Percentiles rank a stretch among this genome's conserved stretches.
These are phyloP conservation scores for Macrophomina tecta DNA, from an alignment of 2,329 filamentous ascomycete species.

Conservation along the genomic window DNA sequence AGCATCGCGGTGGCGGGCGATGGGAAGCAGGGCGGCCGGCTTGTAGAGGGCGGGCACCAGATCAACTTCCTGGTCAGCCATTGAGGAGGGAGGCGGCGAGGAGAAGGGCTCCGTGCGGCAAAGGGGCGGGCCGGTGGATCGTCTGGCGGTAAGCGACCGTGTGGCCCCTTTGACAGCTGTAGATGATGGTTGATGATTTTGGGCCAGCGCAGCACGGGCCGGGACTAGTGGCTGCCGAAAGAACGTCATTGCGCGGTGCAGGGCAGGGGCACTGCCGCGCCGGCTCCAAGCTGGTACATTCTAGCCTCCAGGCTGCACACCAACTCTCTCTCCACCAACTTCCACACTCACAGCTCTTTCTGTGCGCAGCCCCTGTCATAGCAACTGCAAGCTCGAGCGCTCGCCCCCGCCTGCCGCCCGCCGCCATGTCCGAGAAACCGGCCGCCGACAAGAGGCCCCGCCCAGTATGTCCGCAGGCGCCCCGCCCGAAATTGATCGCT, in stretches of 20 bases:
- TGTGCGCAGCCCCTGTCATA: background rate
- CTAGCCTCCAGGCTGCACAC: conserved; percentile 15
- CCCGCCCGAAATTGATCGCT: conserved; percentile 34
- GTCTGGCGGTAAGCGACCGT: conserved; percentile 12
- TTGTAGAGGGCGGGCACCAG: conserved; percentile 86
- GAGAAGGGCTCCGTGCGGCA: conserved; percentile 5
- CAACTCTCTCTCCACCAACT: background rate
- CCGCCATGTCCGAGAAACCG: conserved; percentile 29
- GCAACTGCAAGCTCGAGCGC: background rate
- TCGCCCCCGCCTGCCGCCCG: background rate
- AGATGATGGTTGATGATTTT: background rate
- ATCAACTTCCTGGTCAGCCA: conserved; percentile 47
- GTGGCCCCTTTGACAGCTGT: background rate
- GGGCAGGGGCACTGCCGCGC: background rate
- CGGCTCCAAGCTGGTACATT: conserved; percentile 11
- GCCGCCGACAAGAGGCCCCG: conserved; percentile 29
- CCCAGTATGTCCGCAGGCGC: conserved; percentile 21
- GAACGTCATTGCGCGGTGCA: conserved; percentile 14
- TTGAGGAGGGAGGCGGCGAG: background rate
- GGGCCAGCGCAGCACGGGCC: background rate
- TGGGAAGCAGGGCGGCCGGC: conserved; percentile 81
- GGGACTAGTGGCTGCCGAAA: background rate
- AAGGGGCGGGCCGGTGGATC: conserved; percentile 20
- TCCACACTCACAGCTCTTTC: background rate
- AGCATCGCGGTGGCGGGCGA: conserved; percentile 78